These are phyloP conservation scores for Zygosaccharomyces rouxii DNA, from an alignment of 805 yeast species.

Conservation along the genomic window DNA sequence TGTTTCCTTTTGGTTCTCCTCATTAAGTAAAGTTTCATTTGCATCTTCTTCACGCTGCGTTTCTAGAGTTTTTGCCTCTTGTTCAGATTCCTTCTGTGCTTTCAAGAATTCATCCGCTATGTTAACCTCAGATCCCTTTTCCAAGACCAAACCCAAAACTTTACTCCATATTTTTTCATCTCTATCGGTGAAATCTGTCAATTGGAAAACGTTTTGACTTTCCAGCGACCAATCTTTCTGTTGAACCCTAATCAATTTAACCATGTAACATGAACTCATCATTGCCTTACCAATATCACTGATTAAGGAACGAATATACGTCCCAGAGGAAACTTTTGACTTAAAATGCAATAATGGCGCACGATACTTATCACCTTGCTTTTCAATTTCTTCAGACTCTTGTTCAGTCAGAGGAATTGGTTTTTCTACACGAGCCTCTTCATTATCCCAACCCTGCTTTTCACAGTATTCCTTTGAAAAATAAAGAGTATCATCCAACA, in stretches of 20 bases:
- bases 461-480: slow-evolving; percentile 55
- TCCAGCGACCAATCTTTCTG: slow-evolving; percentile 86
- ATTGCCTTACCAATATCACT: slow-evolving; percentile 85
- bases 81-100: slow-evolving; percentile 26
- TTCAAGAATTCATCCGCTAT: slow-evolving; percentile 38
- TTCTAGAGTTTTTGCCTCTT: neutral
- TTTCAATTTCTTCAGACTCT: slow-evolving; percentile 25
- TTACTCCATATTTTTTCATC: slow-evolving; percentile 67
- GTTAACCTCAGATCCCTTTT: slow-evolving; percentile 40
- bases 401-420: slow-evolving; percentile 39
- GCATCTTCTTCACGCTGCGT: slow-evolving; percentile 3
- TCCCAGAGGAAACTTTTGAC: slow-evolving; percentile 87
- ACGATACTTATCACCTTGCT: slow-evolving; percentile 39
- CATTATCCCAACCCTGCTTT: slow-evolving; percentile 39
- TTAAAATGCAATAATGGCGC: slow-evolving; percentile 71
- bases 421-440: slow-evolving; percentile 38
- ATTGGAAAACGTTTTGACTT: slow-evolving; percentile 58
- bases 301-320: slow-evolving; percentile 83
- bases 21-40: neutral
- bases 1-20: neutral
- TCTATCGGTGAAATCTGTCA: slow-evolving; percentile 59
- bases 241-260: slow-evolving; percentile 60
- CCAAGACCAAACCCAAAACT: slow-evolving; percentile 53
- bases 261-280: slow-evolving; percentile 85
- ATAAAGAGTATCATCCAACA: slow-evolving; percentile 58